Evolutionary conservation across 768 basidiomycete genomes (phyloP).

Genomic region (Auricularia auricula-judae): DNA sequence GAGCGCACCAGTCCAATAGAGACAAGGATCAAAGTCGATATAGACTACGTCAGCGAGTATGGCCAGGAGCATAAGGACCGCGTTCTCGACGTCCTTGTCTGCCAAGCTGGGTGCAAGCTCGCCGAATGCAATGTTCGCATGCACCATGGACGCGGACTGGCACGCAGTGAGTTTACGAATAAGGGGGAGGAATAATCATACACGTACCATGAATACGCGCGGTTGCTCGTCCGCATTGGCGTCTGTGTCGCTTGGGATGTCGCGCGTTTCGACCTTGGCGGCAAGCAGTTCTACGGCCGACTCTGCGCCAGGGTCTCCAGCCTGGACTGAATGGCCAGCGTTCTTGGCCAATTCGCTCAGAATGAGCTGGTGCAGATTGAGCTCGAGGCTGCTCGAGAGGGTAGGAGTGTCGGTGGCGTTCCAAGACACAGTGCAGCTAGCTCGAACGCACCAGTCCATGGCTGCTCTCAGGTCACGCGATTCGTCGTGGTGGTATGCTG

Average conservation of each 20-base stretch:
- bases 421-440: background rate
- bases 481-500: background rate
- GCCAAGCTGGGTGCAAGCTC: conserved; percentile 62
- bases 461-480: background rate
- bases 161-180: background rate
- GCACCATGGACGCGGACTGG: conserved; percentile 60
- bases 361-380: conserved; percentile 68
- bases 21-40: conserved; percentile 64
- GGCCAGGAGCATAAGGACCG: conserved; percentile 52
- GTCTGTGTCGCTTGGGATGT: conserved; percentile 9
- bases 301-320: conserved; percentile 23
- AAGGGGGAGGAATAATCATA: background rate
- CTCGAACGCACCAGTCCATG: background rate
- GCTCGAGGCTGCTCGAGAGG: conserved; percentile 43
- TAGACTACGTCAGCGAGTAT: conserved; percentile 62
- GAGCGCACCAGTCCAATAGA: conserved; percentile 65
- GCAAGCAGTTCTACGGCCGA: conserved; percentile 47
- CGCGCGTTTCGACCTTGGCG: conserved; percentile 45
- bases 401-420: background rate
- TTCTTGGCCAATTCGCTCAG: conserved; percentile 61
- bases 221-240: conserved; percentile 19
- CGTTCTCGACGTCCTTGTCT: conserved; percentile 38
- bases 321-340: conserved; percentile 32
- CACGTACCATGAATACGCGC: conserved; percentile 49
- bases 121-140: conserved; percentile 77